Conservation (phyloP, 257 asterid species). For the Rubia yunnanensis region DNA sequence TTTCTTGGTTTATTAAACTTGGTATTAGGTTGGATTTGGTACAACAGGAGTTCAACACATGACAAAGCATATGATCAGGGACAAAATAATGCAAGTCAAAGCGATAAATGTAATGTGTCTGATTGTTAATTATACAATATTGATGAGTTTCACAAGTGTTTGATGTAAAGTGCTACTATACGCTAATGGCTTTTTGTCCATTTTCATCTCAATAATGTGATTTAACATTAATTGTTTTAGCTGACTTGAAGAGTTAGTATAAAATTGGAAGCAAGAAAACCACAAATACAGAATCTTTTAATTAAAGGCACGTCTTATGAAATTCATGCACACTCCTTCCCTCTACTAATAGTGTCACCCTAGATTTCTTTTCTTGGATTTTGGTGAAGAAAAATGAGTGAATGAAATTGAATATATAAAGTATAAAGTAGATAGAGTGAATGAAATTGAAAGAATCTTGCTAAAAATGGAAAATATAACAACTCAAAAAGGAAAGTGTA, state of each 20-base stretch:
- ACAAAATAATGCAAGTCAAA: conserved; percentile 13
- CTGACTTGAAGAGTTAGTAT: neutral
- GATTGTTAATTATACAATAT: too few species aligned
- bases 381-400: too few species aligned
- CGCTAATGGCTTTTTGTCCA: neutral
- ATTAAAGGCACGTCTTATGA: too few species aligned
- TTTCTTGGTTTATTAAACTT: conserved; percentile 36
- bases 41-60: conserved; percentile 18
- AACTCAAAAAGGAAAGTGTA: too few species aligned
- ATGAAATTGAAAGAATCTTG: too few species aligned
- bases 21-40: conserved; percentile 76
- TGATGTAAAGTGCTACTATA: neutral
- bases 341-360: too few species aligned
- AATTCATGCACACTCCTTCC: too few species aligned
- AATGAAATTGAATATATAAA: too few species aligned
- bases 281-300: neutral
- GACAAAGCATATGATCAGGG: conserved; percentile 15
- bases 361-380: too few species aligned
- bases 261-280: neutral
- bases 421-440: too few species aligned
- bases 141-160: conserved; percentile 1
- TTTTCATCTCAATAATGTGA: neutral
- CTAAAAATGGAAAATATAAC: too few species aligned
- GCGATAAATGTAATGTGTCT: neutral
- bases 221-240: neutral